Base-by-base conservation (phyloP, 768 basidiomycete genomes). In the Tylopilus subfusipes region DNA sequence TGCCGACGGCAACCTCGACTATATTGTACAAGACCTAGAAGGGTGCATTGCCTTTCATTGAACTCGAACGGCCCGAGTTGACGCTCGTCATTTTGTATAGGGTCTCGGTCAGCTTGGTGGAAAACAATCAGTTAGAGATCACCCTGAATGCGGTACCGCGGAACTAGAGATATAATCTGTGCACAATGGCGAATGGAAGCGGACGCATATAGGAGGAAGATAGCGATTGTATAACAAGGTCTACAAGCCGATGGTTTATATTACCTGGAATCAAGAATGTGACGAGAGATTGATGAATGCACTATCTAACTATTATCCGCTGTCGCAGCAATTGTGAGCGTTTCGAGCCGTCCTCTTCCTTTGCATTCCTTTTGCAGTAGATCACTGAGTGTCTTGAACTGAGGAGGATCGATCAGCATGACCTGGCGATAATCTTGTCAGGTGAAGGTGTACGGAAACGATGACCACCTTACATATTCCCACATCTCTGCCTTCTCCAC, bases 301-400 rank as follows among this genome's bases (percentile, higher is more conserved):
- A 13, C 21, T 14, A 36, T 52, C 54, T 57, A 71, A 48, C 10
- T 63, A 16, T 27, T 61, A 25, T 64, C 69, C 1, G 82, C 80
- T 7, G 82, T 86, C 1, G 86, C 86, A 40, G 88, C 79, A 56
- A 88, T 84, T 13, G 83, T 77, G 62, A 92, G 67, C 1, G 93
- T 95, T 72, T 98, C 96, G 38, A 98, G 75, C 48, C 89, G 78
- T 1, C 93, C 91, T 59, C 82, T 81, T 18, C 92, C 92, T 70
- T 96, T 95, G 66, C 87, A 88, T 67, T 98, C 90, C 67, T 88
- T 90, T 68, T 94, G 90, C 55, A 98, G 72, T 39, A 98, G 71
- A 56, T 98, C 96, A 63, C 88, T 90, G 60, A 99, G 81, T 19
- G 88, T 78, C 33, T 90, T 84, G 81, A 97, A 96, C 62, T 90